These are phyloP conservation scores for Aspergillus nomiae DNA, from an alignment of 2,329 filamentous ascomycete species.

Conservation along the genomic window DNA sequence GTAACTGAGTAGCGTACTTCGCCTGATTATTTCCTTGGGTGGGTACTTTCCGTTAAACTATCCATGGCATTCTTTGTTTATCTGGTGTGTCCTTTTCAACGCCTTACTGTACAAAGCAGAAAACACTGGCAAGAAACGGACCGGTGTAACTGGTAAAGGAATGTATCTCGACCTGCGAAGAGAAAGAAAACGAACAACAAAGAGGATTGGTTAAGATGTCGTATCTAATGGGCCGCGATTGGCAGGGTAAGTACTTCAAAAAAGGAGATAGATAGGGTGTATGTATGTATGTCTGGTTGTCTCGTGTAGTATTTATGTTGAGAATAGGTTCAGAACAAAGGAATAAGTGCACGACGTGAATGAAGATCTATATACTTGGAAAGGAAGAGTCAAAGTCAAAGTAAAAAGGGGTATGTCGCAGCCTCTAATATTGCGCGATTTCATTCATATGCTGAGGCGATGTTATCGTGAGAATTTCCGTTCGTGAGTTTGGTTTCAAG, in stretches of 20 bases:
- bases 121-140: background rate
- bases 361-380: conserved; percentile 2
- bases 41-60: background rate
- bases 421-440: background rate
- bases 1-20: background rate
- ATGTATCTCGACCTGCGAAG: conserved; percentile 6
- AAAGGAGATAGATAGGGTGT: background rate
- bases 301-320: background rate
- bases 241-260: background rate
- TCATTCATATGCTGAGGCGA: background rate
- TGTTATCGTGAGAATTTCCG: background rate
- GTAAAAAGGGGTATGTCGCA: background rate
- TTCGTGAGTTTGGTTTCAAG: conserved; percentile 19
- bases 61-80: conserved; percentile 1
- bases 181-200: background rate
- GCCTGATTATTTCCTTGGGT: background rate
- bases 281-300: conserved; percentile 3
- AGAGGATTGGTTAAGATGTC: background rate
- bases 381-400: background rate
- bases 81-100: background rate
- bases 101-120: background rate
- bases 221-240: background rate
- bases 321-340: background rate
- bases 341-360: background rate
- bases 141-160: background rate